These are phyloP conservation scores for Mycena rebaudengoi DNA, from an alignment of 768 basidiomycete genomes.

Conservation along the genomic window DNA sequence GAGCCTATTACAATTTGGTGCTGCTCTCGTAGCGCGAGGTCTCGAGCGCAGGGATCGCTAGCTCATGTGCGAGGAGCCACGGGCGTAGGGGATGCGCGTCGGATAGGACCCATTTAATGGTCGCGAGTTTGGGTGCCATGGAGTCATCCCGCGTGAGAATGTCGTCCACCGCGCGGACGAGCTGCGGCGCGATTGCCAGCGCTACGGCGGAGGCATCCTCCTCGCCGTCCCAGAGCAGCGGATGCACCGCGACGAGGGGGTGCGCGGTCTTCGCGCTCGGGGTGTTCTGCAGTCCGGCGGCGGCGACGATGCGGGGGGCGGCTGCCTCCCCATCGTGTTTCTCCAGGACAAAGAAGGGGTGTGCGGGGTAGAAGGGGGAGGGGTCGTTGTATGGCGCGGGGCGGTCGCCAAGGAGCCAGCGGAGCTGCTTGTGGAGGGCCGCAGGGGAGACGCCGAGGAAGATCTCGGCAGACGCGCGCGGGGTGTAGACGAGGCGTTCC, in stretches of 20 bases:
- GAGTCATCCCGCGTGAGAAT: neutral
- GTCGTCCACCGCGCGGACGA: neutral
- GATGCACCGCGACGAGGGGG: too few species aligned
- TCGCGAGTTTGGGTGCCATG: neutral
- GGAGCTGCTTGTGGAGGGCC: neutral
- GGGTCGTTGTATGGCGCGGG: neutral
- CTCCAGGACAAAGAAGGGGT: slow-evolving; percentile 3
- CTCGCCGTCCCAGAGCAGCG: neutral
- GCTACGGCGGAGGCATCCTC: neutral
- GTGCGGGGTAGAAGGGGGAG: neutral
- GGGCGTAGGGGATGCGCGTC: slow-evolving; percentile 11
- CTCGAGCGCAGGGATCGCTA: neutral
- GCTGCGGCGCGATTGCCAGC: neutral
- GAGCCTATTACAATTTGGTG: neutral
- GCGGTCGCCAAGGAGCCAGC: neutral
- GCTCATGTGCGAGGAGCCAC: slow-evolving; percentile 14
- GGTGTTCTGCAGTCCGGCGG: neutral
- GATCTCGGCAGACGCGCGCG: neutral
- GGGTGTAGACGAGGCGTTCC: neutral
- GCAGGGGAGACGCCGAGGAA: neutral
- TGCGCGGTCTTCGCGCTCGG: too few species aligned
- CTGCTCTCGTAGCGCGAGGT: neutral
- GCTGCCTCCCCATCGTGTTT: neutral
- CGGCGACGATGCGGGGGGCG: neutral
- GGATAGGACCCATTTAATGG: neutral